Percentiles rank a stretch among this genome's conserved stretches.
phyloP scores from a whole-genome alignment of 1,284 basidiomycete species.

The Clitocybe nebularis region DNA sequence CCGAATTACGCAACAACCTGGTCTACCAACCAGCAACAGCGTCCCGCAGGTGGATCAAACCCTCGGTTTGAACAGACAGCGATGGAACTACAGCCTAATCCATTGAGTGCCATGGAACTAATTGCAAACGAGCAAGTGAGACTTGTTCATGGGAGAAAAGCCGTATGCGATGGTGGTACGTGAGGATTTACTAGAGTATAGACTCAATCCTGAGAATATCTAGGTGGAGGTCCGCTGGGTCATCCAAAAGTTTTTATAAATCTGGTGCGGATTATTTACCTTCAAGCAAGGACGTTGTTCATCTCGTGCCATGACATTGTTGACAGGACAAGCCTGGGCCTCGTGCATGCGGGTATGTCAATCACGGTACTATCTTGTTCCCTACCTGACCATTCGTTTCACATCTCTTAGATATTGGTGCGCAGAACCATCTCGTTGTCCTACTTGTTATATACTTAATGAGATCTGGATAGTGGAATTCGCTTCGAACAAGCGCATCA shows the following conservation, averaged over 20 bases:
- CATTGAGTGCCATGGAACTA: slow-evolving; percentile 90
- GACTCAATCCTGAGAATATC: not conserved
- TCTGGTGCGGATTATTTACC: slow-evolving; percentile 51
- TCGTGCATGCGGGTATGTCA: slow-evolving; percentile 71
- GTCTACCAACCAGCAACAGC: slow-evolving; percentile 70
- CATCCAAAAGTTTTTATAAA: slow-evolving; percentile 98
- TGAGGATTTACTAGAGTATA: slow-evolving; percentile 12
- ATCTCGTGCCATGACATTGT: slow-evolving; percentile 1
- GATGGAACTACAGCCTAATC: slow-evolving; percentile 84
- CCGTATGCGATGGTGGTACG: slow-evolving; percentile 92
- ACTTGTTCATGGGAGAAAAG: slow-evolving; percentile 77
- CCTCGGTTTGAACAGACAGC: slow-evolving; percentile 91
- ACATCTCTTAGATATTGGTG: slow-evolving; percentile 73
- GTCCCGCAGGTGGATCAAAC: slow-evolving; percentile 50
- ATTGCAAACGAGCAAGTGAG: slow-evolving; percentile 84
- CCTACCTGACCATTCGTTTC: slow-evolving; percentile 12
- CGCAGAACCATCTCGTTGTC: slow-evolving; percentile 29
- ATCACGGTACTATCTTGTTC: slow-evolving; percentile 12
- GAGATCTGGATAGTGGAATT: slow-evolving; percentile 66
- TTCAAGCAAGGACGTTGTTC: not conserved
- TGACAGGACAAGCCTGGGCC: slow-evolving; percentile 71
- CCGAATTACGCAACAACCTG: slow-evolving; percentile 77
- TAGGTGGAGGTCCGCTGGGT: slow-evolving; percentile 93
- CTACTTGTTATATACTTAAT: no score
- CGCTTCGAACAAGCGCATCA: slow-evolving; percentile 62